Evolutionary conservation across 768 basidiomycete genomes (phyloP).

Genomic region (Pholiota microspora): DNA sequence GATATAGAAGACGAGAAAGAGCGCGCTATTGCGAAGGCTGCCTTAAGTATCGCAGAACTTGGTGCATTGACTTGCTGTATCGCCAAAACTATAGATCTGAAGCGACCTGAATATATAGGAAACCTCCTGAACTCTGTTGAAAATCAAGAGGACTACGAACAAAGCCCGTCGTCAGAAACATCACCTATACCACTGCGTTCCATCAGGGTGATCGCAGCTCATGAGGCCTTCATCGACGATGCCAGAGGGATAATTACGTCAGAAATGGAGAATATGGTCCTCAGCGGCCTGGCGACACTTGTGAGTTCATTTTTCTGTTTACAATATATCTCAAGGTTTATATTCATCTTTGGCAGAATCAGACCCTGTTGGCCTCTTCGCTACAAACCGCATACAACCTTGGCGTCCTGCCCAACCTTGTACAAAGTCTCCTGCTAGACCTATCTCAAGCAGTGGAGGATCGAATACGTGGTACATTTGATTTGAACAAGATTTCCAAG

Average conservation of each 20-base stretch:
- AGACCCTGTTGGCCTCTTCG: slow-evolving; percentile 86
- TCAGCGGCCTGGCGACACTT: slow-evolving; percentile 71
- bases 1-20: slow-evolving; percentile 79
- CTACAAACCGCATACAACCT: slow-evolving; percentile 96
- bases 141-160: slow-evolving; percentile 13
- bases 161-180: slow-evolving; percentile 3
- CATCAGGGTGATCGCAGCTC: slow-evolving; percentile 66
- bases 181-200: slow-evolving; percentile 59
- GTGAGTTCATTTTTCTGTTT: slow-evolving; percentile 44
- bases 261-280: slow-evolving; percentile 92
- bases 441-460: slow-evolving; percentile 81
- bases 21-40: slow-evolving; percentile 87
- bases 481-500: slow-evolving; percentile 81
- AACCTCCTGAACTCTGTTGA: slow-evolving; percentile 47
- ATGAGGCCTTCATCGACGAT: slow-evolving; percentile 71
- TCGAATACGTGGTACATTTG: slow-evolving; percentile 81
- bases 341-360: slow-evolving; percentile 56
- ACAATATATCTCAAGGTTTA: neutral
- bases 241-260: slow-evolving; percentile 67
- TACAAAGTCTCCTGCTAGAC: slow-evolving; percentile 75
- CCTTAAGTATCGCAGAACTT: slow-evolving; percentile 90
- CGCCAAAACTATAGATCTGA: neutral
- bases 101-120: slow-evolving; percentile 31
- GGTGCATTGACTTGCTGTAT: slow-evolving; percentile 55
- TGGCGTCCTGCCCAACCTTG: slow-evolving; percentile 76